phyloP scores from a whole-genome alignment of 768 basidiomycete species.

The Mycena vulgaris region DNA sequence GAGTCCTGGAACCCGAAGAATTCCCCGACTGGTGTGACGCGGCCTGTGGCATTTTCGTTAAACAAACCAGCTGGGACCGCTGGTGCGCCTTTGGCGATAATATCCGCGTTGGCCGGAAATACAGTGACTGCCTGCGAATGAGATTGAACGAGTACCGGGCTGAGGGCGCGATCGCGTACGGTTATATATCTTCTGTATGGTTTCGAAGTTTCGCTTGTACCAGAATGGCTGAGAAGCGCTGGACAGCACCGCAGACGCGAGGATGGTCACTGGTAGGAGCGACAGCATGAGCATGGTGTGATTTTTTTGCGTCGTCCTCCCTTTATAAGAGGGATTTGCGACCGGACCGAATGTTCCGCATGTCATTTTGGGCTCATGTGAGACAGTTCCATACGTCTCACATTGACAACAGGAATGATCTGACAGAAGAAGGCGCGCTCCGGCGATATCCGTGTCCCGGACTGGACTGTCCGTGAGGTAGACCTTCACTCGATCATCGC shows the following conservation, averaged over 20 bases:
- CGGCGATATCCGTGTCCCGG: no score
- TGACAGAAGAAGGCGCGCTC: no score
- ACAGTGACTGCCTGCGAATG: neutral
- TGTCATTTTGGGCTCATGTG: no score
- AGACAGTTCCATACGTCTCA: no score
- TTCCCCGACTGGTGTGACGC: no score
- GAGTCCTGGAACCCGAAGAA: slow-evolving; percentile 31
- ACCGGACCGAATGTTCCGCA: no score
- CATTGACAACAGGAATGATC: no score
- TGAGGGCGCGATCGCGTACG: neutral
- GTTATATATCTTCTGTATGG: slow-evolving; percentile 10
- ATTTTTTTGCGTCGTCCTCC: no score
- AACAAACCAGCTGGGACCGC: slow-evolving; percentile 20
- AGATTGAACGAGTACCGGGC: neutral
- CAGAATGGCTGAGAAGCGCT: slow-evolving; percentile 3
- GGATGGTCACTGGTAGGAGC: neutral
- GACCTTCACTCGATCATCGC: no score
- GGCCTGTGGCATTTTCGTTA: slow-evolving; percentile 16
- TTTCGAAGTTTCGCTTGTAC: neutral
- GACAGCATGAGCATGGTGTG: no score
- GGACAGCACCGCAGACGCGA: neutral
- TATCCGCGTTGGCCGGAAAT: slow-evolving; percentile 17
- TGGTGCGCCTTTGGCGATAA: slow-evolving; percentile 7
- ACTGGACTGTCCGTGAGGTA: no score
- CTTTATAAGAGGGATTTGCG: no score